Base-by-base conservation (phyloP, 2,329 filamentous ascomycete genomes). In the Immersiporthe knoxdaviesiana region DNA sequence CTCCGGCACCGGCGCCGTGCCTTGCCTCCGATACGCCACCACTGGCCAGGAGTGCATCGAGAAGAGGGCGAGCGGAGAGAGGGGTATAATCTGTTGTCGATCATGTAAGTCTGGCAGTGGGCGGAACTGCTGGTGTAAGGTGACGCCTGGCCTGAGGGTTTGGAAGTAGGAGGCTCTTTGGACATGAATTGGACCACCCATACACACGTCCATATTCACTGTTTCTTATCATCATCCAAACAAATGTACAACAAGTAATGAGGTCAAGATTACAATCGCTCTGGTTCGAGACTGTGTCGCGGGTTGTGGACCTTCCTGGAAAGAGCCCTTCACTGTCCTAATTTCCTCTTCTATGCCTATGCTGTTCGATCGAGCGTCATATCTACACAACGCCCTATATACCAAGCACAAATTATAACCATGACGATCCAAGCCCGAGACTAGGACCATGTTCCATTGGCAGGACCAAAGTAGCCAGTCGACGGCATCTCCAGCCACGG, bases 401-500 rank as follows among this genome's bases (percentile, higher is more conserved):
- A 4, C 47, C 47, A 12, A 52, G n/a, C n/a, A 52, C n/a, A 24
- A 10, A 52, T 27, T 30, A 14, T 44, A 21, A 21, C 21, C 24
- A 27, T 27, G n/a, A 54, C 24, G n/a, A 37, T 18, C 21, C 16
- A 16, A 37, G 21, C 24, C 1, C 14, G 16, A 6, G 2, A 32
- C 73, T 58, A 77, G 18, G 74, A 59, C 77, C 77, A 79, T 1
- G 77, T 79, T 6, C 77, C 77, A 37, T 79, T 79, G 0, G 72
- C 58, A 2, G 74, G 73, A 16, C 77, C 77, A 69, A 78, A 79
- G 60, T 79, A 78, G 35, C 77, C 77, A 11, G 74, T 65, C 35
- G 75, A 74, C 2, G 77, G 77, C 75, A 79, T 76, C 24, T 72
- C 41, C 44, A 77, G 21, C 77, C 77, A 79, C 0, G 77, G 74